phyloP scores from a whole-genome alignment of 2,329 filamentous ascomycete genomes.

The Cryphonectria radicalis region DNA sequence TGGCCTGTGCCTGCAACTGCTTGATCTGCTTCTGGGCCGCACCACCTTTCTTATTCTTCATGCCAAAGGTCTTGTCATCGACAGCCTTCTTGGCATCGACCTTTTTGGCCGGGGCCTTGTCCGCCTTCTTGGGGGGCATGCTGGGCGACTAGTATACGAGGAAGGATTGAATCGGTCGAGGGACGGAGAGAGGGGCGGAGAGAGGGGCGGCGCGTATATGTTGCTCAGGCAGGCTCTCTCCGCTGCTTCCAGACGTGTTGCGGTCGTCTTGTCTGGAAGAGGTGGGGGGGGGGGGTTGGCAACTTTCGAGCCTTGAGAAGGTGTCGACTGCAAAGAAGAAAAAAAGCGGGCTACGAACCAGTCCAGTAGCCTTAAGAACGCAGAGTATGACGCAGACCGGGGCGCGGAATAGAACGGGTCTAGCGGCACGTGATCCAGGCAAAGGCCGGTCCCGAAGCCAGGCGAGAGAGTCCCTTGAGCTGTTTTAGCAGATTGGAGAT shows the following conservation, averaged over 20 bases:
- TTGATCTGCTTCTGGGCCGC: slow-evolving; percentile 89
- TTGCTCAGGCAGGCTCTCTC: background rate
- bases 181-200: too few relatives aligned
- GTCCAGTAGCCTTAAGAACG: background rate
- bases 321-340: background rate
- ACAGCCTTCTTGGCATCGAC: slow-evolving; percentile 63
- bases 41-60: slow-evolving; percentile 99
- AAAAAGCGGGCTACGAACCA: slow-evolving; percentile 1
- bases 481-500: slow-evolving; percentile 22
- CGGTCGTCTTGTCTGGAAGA: slow-evolving; percentile 10
- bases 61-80: slow-evolving; percentile 97
- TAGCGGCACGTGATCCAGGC: slow-evolving; percentile 7
- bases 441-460: slow-evolving; percentile 13
- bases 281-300: slow-evolving; percentile 7
- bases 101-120: slow-evolving; percentile 57
- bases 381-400: slow-evolving; percentile 9
- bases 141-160: slow-evolving; percentile 41
- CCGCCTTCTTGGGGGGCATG: slow-evolving; percentile 74
- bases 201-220: background rate
- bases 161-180: background rate
- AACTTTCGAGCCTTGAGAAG: slow-evolving; percentile 5
- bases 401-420: slow-evolving; percentile 9
- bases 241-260: slow-evolving; percentile 8
- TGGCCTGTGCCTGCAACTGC: slow-evolving; percentile 75
- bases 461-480: slow-evolving; percentile 23